Evolutionary conservation across 805 yeast species (phyloP), one percentile per base, ranked within the genome.

Genomic region (Ogataea polymorpha): DNA sequence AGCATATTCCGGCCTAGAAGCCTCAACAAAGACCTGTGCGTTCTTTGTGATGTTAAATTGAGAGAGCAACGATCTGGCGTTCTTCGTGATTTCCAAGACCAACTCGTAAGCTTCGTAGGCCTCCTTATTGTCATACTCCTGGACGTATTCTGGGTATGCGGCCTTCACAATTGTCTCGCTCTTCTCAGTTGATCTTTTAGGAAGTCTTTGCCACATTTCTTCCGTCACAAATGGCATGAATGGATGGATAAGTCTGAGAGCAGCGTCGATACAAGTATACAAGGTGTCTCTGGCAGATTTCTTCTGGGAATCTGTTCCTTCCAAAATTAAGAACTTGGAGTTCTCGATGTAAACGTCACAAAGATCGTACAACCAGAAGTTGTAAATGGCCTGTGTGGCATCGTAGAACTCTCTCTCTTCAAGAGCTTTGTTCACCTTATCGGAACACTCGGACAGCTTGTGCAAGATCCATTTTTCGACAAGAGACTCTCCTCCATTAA

Each of bases 331-430:
- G 46, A 80, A 78, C 75, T 93, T 93, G 54, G 96, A 88, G 76
- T 93, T 93, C 74, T 93, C 99, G 68, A 93, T 93, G 75, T 89
- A 93, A 38, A 93, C 96, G 63, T 93, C 99, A 77, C 99, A 93
- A 52, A 93, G 75, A 64, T 89, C 93, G 62, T 85, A 80, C 45
- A 84, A 74, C 99, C 99, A 93, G 78, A 84, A 93, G 69, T 82
- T 85, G 74, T 93, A 93, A 47, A 91, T 80, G 32, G 86, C 81
- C 61, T 77, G 79, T 16, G 99, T 90, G 28, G 96, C 79, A 53
- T 80, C 90, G 62, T 86, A 77, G 72, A 93, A 93, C 55, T 91
- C 96, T 64, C 97, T 83, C 50, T 73, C 73, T 38, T 91, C 97
- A 40, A 93, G 68, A 28, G 80, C 70, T 44, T 73, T 75, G 56